Conservation (phyloP, 2,329 filamentous ascomycete genomes). For the Cadophora sp. region DNA sequence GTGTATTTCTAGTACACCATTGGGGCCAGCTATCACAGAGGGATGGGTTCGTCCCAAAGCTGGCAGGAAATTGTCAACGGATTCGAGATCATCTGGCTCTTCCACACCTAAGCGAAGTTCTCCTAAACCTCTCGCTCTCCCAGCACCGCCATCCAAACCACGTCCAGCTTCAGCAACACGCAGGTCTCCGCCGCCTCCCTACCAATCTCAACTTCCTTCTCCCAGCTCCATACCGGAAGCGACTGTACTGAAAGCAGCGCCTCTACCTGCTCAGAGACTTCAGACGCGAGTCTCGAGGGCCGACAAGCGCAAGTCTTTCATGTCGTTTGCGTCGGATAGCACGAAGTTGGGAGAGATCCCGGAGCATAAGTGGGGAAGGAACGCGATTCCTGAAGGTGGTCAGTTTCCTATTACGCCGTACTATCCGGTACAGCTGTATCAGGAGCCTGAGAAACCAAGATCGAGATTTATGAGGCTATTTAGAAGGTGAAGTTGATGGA, state of each 20-base stretch:
- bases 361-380: slow-evolving; percentile 35
- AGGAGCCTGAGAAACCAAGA: slow-evolving; percentile 34
- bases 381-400: not conserved
- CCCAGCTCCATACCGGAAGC: not conserved
- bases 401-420: slow-evolving; percentile 33
- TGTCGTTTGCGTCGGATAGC: slow-evolving; percentile 51
- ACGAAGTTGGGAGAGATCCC: slow-evolving; percentile 54
- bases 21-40: slow-evolving; percentile 35
- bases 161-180: not conserved
- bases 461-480: slow-evolving; percentile 38
- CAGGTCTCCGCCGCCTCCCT: slow-evolving; percentile 4
- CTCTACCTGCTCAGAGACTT: not conserved
- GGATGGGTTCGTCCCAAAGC: slow-evolving; percentile 38
- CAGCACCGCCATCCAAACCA: not conserved
- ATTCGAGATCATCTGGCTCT: slow-evolving; percentile 18
- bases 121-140: not conserved
- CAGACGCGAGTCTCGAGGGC: not conserved
- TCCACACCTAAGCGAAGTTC: slow-evolving; percentile 15
- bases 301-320: slow-evolving; percentile 39
- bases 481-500: slow-evolving; percentile 15
- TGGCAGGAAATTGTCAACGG: slow-evolving; percentile 28
- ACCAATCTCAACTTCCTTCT: not conserved
- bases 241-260: not conserved
- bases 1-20: slow-evolving; percentile 29
- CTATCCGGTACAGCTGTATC: slow-evolving; percentile 36